Evolutionary conservation across 1,284 basidiomycete genomes (phyloP), one percentile per base, ranked within the genome.

Genomic region (Wallemia ichthyophaga): DNA sequence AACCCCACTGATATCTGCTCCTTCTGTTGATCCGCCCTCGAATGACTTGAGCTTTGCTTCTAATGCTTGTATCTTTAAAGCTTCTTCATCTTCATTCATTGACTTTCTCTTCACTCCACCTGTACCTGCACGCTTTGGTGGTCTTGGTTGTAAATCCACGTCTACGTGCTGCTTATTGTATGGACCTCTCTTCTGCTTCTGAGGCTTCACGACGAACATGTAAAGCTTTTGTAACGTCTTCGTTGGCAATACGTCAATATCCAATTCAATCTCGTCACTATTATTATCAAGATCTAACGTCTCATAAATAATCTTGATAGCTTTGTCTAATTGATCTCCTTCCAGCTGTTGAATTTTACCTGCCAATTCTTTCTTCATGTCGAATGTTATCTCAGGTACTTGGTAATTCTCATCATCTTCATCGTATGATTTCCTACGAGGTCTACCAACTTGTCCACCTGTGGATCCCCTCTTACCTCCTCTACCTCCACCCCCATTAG

Each of bases 331-430:
- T 66, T 82, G 83, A 58, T 75, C 69, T 24, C 80, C 84, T 63
- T 88, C 85, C 21, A 87, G 76, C 64, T 76, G 77, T 61, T 76
- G 75, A 65, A 95, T 95, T 59, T 87, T 85, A 69, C 91, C 85
- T 65, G 87, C 91, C 60, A 95, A 73, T 67, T 94, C 86, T 71
- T 91, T 87, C 80, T 95, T 94, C 73, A 94, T 88, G 65, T 87
- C 83, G 67, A 91, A 85, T 48, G 84, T 82, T 28, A 94, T 72
- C 0, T 72, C 73, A 59, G 82, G 80, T 64, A 85, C 82, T 65
- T 83, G 81, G 58, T 64, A 63, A 24, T 27, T 69, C 62, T 58
- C 37, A 19, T 59, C 23, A 28, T 56, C 27, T 24, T 25, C 21
- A 27, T 31, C 23, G 27, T 28, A 56, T 15, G 23, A 11, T 24